These are phyloP conservation scores for Tricholoma saponaceum DNA, from an alignment of 768 basidiomycete species.

Conservation along the genomic window DNA sequence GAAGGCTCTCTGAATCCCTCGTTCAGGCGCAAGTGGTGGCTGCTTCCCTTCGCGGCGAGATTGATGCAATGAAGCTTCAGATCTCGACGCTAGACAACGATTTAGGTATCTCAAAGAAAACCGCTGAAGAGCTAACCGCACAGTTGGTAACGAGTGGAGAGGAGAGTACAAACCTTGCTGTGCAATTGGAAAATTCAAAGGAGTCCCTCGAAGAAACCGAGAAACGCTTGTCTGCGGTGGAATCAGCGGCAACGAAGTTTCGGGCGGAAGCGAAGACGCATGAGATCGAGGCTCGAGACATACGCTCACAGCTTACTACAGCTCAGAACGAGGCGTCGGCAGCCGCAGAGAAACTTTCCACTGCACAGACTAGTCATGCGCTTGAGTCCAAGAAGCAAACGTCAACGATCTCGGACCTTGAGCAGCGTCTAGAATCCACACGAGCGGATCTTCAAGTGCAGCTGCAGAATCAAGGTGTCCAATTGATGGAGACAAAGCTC, in stretches of 20 bases:
- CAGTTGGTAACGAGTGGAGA: conserved; percentile 11
- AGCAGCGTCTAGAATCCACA: background rate
- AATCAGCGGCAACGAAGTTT: conserved; percentile 9
- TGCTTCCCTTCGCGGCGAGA: background rate
- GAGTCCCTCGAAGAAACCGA: conserved; percentile 5
- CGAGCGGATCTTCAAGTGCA: conserved; percentile 9
- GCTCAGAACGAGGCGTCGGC: conserved; percentile 4
- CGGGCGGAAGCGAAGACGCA: conserved; percentile 2
- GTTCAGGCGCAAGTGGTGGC: background rate
- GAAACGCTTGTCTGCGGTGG: conserved; percentile 6
- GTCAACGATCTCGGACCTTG: conserved; percentile 8
- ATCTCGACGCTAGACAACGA: conserved; percentile 5
- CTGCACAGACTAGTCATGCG: conserved; percentile 4
- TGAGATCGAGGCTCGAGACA: conserved; percentile 5
- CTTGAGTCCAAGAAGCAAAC: conserved; percentile 11
- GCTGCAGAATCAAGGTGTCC: conserved; percentile 8
- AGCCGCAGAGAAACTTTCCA: conserved; percentile 11
- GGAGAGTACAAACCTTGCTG: conserved; percentile 6
- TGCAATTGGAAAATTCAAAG: conserved; percentile 8
- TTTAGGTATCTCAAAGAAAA: conserved; percentile 8
- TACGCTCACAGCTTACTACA: conserved; percentile 8
- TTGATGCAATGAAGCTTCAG: background rate
- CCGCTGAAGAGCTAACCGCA: conserved; percentile 8
- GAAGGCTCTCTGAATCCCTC: background rate
- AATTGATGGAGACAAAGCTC: conserved; percentile 12